Percentiles rank a stretch among this genome's conserved stretches.
Conservation (phyloP, 129 eudicot species). For the Dittrichia graveolens region DNA sequence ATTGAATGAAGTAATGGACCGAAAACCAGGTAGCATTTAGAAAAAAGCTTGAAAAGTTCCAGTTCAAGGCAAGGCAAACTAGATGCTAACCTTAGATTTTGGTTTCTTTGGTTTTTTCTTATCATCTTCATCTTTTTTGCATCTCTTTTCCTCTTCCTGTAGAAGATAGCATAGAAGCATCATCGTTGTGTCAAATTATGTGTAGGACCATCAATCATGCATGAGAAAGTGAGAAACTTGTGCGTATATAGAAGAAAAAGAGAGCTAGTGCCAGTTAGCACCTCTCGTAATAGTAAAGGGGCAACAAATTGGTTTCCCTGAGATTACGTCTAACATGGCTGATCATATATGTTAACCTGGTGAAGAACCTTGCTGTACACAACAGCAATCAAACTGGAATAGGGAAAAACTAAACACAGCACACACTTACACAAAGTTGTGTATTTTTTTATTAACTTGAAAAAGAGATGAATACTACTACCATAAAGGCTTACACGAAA, state of each 20-base stretch:
- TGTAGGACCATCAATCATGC: background rate
- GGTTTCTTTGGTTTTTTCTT: conserved; percentile 24
- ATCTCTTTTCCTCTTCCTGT: conserved; percentile 30
- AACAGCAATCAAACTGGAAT: too few relatives aligned
- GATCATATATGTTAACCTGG: too few relatives aligned
- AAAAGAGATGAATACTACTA: too few relatives aligned
- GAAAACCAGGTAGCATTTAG: background rate
- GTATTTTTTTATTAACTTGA: too few relatives aligned
- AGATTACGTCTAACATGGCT: too few relatives aligned
- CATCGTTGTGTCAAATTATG: background rate
- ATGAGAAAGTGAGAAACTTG: background rate
- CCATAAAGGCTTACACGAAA: too few relatives aligned
- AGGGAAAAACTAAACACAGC: too few relatives aligned
- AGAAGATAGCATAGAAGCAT: background rate
- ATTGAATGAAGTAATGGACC: background rate
- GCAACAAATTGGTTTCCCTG: too few relatives aligned
- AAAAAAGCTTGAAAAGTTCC: background rate
- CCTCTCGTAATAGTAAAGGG: too few relatives aligned
- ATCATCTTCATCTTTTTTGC: conserved; percentile 22
- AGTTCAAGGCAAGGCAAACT: background rate
- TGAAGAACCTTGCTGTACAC: too few relatives aligned
- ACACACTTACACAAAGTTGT: too few relatives aligned
- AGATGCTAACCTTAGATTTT: conserved; percentile 25
- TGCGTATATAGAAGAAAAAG: background rate
- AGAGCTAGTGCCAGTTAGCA: background rate